A percentile compares a stretch with the other conserved stretches of the same genome.
Conservation (phyloP, 2,329 filamentous ascomycete genomes). For the Neopestalotiopsis rosae region DNA sequence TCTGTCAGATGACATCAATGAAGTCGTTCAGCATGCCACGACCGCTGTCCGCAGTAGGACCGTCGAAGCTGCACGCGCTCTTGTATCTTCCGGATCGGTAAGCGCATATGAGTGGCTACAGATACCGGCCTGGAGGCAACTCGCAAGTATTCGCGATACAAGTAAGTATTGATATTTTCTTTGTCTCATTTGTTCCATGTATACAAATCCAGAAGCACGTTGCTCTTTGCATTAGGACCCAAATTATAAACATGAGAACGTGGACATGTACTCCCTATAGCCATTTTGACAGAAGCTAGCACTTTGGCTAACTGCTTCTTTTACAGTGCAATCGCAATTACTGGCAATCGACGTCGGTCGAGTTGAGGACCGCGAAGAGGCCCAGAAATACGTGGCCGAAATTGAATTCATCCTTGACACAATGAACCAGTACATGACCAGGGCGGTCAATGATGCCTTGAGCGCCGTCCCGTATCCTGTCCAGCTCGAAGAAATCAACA, state of each 20-base stretch:
- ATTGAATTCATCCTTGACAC: too few species aligned
- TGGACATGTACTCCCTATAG: too few species aligned
- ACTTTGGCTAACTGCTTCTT: too few species aligned
- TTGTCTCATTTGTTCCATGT: neutral
- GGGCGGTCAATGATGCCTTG: neutral
- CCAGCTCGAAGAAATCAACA: neutral
- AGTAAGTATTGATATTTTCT: neutral
- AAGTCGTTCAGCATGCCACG: slow-evolving; percentile 64
- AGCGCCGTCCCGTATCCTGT: neutral
- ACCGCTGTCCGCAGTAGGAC: slow-evolving; percentile 57
- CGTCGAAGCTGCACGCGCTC: neutral
- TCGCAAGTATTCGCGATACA: neutral
- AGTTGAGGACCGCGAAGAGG: too few species aligned
- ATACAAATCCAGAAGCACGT: too few species aligned
- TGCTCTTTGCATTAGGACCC: too few species aligned
- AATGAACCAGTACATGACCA: neutral
- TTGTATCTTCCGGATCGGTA: neutral
- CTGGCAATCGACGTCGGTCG: too few species aligned
- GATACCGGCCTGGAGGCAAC: neutral
- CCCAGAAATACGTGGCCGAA: too few species aligned
- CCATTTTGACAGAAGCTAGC: too few species aligned
- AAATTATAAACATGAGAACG: too few species aligned
- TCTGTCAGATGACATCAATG: slow-evolving; percentile 59
- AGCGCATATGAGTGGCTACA: slow-evolving; percentile 4
- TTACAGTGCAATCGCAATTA: too few species aligned